Base-by-base conservation (phyloP, 345 rosid genomes). In the Eucalyptus tenuipes region DNA sequence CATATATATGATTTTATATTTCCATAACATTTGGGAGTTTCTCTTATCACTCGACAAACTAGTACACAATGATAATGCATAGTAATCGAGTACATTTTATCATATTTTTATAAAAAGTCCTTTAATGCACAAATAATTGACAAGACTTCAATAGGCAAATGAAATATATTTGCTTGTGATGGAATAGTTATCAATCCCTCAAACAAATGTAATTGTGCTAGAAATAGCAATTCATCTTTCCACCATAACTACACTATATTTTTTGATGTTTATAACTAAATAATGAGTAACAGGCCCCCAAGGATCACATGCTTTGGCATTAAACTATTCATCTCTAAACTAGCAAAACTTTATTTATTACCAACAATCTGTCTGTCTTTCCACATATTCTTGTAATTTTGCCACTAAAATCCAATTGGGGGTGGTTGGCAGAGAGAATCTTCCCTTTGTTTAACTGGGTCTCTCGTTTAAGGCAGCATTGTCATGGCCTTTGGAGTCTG, bases 131-230 rank as follows among this genome's bases (percentile, higher is more conserved):
- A 52, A 0, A 52, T 52, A 52, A 52, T 52, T 18, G 55, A 52
- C 0, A 52, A 52, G 24, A 0, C 55, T 52, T 52, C 2, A 52
- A 52, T 0, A 7, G 24, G 1, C 24, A 18, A 10, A 33, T 71
- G 10, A 18, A 10, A 33, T 71, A 18, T 13, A 29, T 64, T 2
- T 5, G 5, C 3, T 71, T 37, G 82, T 8, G 24, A 68, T 3
- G 37, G 80, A 33, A 17, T 8, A 40, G 44, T 40, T 33, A 68
- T 8, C 80, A 16, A 68, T 16, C 24, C 80, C 42, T 33, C 1
- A 17, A 33, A 17, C 61, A 31, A 17, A 0, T 31, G 80, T 10
- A 37, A 37, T 71, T 24, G 27, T 37, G 82, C 82, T 71, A 6
- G 12, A 52, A 71, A 10, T 37, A 0, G 45, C 45, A 71, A 37